These are phyloP conservation scores for Peniophora sp. DNA, from an alignment of 1,284 basidiomycete species.

Conservation along the genomic window DNA sequence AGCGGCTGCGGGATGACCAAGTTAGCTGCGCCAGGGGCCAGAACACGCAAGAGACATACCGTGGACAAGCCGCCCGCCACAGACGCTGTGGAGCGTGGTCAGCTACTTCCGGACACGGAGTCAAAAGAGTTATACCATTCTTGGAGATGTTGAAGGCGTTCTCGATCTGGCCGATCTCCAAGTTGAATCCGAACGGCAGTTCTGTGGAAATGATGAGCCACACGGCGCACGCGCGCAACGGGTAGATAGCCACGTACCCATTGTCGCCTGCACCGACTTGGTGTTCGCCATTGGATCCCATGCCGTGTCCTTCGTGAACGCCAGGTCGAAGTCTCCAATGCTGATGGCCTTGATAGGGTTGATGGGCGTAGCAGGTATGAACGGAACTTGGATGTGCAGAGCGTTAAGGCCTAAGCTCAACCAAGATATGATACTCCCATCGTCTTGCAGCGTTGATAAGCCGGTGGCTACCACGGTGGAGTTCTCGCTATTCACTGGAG, in stretches of 20 bases:
- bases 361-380: slow-evolving; percentile 48
- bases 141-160: slow-evolving; percentile 60
- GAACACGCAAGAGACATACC: slow-evolving; percentile 23
- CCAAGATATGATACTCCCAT: slow-evolving; percentile 57
- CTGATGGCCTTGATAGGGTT: slow-evolving; percentile 62
- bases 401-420: slow-evolving; percentile 54
- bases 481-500: slow-evolving; percentile 46
- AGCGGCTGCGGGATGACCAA: slow-evolving; percentile 32
- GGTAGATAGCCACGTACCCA: slow-evolving; percentile 32
- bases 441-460: slow-evolving; percentile 45
- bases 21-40: slow-evolving; percentile 12
- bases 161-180: slow-evolving; percentile 58
- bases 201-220: slow-evolving; percentile 25
- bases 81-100: no score
- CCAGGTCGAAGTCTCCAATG: slow-evolving; percentile 57
- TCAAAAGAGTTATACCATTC: slow-evolving; percentile 26
- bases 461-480: slow-evolving; percentile 58
- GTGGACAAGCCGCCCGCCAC: slow-evolving; percentile 30
- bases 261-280: slow-evolving; percentile 47
- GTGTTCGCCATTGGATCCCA: slow-evolving; percentile 57
- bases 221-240: not conserved
- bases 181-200: slow-evolving; percentile 71
- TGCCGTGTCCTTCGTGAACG: slow-evolving; percentile 46
- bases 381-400: slow-evolving; percentile 52
- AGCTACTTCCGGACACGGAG: slow-evolving; percentile 28